Conservation (phyloP, 495 filamentous ascomycete genomes). For the Friedmanniomyces simplex region DNA sequence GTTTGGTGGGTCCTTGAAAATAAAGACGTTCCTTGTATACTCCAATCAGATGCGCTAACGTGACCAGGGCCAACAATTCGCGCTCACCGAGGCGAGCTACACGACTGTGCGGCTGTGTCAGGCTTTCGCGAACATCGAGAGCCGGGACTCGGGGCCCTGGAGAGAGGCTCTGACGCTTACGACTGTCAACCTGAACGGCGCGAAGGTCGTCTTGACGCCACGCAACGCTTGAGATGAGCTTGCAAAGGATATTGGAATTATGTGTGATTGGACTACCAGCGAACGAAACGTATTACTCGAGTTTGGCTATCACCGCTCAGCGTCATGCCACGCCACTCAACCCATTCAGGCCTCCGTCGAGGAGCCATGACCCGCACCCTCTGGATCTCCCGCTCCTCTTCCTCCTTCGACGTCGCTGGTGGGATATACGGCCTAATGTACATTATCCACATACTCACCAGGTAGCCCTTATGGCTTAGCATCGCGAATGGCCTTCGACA, state of each 20-base stretch:
- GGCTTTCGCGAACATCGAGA: constrained; percentile 39
- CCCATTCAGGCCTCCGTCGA: background rate
- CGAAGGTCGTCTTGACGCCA: constrained; percentile 14
- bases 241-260: background rate
- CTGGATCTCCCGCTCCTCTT: constrained; percentile 5
- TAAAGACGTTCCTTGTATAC: too few relatives aligned
- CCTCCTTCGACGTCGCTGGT: background rate
- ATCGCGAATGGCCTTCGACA: constrained; percentile 7
- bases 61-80: constrained; percentile 24
- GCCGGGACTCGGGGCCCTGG: constrained; percentile 23
- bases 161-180: constrained; percentile 17
- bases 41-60: background rate
- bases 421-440: background rate
- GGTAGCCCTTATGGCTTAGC: constrained; percentile 2
- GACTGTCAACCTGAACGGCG: constrained; percentile 12
- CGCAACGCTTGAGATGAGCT: background rate
- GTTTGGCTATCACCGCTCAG: too few relatives aligned
- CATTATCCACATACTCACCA: constrained; percentile 1
- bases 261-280: too few relatives aligned
- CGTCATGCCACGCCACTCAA: too few relatives aligned
- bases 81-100: constrained; percentile 32
- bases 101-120: constrained; percentile 27
- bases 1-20: constrained; percentile 20
- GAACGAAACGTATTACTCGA: too few relatives aligned
- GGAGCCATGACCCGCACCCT: constrained; percentile 1